Percentiles rank a stretch among this genome's conserved stretches.
These are phyloP conservation scores for Geotrichum siamense DNA, from an alignment of 1,139 yeast genomes.

Conservation along the genomic window DNA sequence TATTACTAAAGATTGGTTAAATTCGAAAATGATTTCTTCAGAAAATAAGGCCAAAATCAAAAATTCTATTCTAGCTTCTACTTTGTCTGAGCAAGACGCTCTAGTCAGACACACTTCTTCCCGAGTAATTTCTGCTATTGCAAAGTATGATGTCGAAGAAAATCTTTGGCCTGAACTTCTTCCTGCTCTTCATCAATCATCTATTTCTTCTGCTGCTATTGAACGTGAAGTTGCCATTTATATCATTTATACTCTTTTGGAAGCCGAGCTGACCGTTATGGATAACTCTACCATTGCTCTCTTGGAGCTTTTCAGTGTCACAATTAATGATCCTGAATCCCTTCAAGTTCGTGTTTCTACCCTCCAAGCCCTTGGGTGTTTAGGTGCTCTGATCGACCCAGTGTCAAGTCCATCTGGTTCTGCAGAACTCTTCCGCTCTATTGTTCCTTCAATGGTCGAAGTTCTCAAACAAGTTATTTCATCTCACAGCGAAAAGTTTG, in stretches of 20 bases:
- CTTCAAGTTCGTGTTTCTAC: constrained; percentile 77
- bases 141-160: constrained; percentile 61
- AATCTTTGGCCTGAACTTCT: constrained; percentile 72
- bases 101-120: constrained; percentile 84
- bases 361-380: constrained; percentile 71
- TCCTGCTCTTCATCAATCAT: constrained; percentile 62
- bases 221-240: constrained; percentile 81
- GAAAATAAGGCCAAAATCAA: constrained; percentile 55
- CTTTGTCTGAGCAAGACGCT: constrained; percentile 59
- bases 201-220: constrained; percentile 49
- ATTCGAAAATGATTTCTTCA: constrained; percentile 29
- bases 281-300: constrained; percentile 58
- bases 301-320: constrained; percentile 56
- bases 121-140: constrained; percentile 82
- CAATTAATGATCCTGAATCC: constrained; percentile 57
- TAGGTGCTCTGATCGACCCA: constrained; percentile 61
- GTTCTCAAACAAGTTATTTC: constrained; percentile 72
- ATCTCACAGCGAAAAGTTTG: constrained; percentile 62
- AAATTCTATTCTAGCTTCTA: constrained; percentile 56
- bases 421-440: constrained; percentile 54
- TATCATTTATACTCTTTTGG: constrained; percentile 70
- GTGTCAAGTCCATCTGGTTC: constrained; percentile 35
- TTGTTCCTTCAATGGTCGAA: constrained; percentile 74
- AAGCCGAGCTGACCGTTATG: constrained; percentile 56
- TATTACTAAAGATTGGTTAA: constrained; percentile 65